Evolutionary conservation across 805 yeast genomes (phyloP).

Genomic region (Saccharomycopsis vini): DNA sequence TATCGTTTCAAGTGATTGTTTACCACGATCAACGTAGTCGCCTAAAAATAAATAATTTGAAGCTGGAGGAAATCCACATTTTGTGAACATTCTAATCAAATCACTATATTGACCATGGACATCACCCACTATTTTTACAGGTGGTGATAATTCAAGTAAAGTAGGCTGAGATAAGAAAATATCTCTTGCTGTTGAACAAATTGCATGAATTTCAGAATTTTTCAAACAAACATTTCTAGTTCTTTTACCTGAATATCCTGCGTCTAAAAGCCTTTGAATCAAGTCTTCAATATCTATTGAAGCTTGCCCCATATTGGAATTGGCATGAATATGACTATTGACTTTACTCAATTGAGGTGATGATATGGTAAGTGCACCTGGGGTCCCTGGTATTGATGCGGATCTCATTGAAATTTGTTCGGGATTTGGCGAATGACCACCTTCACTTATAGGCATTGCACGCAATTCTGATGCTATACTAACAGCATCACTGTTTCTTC

Average conservation of each 20-base stretch:
- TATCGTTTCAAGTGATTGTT: slow-evolving; percentile 73
- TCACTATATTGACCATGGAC: slow-evolving; percentile 97
- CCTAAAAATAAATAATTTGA: slow-evolving; percentile 65
- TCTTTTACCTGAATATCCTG: slow-evolving; percentile 92
- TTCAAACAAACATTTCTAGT: slow-evolving; percentile 84
- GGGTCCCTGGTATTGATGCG: slow-evolving; percentile 10
- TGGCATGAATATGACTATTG: slow-evolving; percentile 7
- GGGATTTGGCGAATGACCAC: not conserved
- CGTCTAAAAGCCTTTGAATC: slow-evolving; percentile 85
- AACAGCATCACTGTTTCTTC: slow-evolving; percentile 14
- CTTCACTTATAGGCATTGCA: not conserved
- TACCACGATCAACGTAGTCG: slow-evolving; percentile 80
- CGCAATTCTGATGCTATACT: slow-evolving; percentile 10
- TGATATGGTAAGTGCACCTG: slow-evolving; percentile 6
- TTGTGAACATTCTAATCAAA: slow-evolving; percentile 79
- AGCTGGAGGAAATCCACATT: slow-evolving; percentile 89
- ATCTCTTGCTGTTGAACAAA: slow-evolving; percentile 84
- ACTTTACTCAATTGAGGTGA: slow-evolving; percentile 11
- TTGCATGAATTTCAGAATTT: slow-evolving; percentile 77
- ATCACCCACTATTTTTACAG: slow-evolving; percentile 82
- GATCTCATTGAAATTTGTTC: slow-evolving; percentile 6
- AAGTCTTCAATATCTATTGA: slow-evolving; percentile 65
- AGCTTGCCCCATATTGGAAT: slow-evolving; percentile 4
- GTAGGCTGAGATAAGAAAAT: slow-evolving; percentile 87
- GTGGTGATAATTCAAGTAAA: slow-evolving; percentile 69